A percentile compares a stretch with the other conserved stretches of the same genome.
Conservation (phyloP, 495 filamentous ascomycete genomes). For the Penicillium nucicola region DNA sequence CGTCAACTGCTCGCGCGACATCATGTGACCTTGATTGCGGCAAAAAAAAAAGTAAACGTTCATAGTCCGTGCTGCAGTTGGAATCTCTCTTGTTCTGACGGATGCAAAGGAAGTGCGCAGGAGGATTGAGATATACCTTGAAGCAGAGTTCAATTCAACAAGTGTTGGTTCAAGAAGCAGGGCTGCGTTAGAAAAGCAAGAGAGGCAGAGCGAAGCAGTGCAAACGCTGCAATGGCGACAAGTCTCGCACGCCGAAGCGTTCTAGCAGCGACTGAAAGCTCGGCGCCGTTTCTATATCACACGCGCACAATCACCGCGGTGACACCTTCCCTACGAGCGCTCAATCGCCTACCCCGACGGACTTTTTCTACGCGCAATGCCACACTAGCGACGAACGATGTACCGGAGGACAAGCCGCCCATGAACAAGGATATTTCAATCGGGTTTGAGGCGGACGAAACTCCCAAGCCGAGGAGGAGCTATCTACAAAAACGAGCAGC, state of each 20-base stretch:
- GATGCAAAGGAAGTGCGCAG: too few species aligned
- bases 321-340: slow-evolving; percentile 7
- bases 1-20: slow-evolving; percentile 8
- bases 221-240: slow-evolving; percentile 14
- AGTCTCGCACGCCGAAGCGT: slow-evolving; percentile 21
- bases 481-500: slow-evolving; percentile 27
- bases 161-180: too few species aligned
- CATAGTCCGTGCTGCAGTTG: too few species aligned
- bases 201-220: neutral
- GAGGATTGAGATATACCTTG: neutral
- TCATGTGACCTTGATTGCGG: slow-evolving; percentile 19
- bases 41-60: too few species aligned
- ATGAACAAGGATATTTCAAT: neutral
- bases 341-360: slow-evolving; percentile 6
- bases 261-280: slow-evolving; percentile 19
- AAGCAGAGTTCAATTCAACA: neutral
- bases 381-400: neutral
- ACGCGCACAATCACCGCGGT: slow-evolving; percentile 54
- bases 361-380: slow-evolving; percentile 8
- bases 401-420: neutral
- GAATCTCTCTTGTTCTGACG: too few species aligned
- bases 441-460: neutral
- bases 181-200: too few species aligned
- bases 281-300: slow-evolving; percentile 66
- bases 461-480: slow-evolving; percentile 15